These are phyloP conservation scores for Fusarium zealandicum DNA, from an alignment of 2,329 filamentous ascomycete species.

Conservation along the genomic window DNA sequence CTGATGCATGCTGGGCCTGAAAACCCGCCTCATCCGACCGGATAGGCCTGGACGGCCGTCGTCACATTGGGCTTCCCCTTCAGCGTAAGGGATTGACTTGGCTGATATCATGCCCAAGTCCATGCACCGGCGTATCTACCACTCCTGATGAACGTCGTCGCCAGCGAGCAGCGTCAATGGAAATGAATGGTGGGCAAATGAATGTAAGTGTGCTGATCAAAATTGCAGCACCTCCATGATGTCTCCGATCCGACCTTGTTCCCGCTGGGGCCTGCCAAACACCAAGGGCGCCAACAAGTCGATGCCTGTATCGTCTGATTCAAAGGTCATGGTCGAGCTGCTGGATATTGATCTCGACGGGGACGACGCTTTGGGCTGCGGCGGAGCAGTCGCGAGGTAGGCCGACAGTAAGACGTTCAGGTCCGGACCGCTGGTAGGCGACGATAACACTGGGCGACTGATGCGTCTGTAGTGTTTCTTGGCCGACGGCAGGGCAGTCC, in stretches of 20 bases:
- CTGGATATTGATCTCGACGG: slow-evolving; percentile 30
- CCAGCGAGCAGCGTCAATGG: too few species aligned
- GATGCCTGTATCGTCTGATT: slow-evolving; percentile 24
- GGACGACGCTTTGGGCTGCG: slow-evolving; percentile 20
- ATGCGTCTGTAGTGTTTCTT: slow-evolving; percentile 33
- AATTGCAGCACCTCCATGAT: slow-evolving; percentile 33
- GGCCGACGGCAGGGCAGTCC: slow-evolving; percentile 25
- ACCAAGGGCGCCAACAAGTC: slow-evolving; percentile 30
- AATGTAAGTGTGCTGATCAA: too few species aligned
- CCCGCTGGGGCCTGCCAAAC: slow-evolving; percentile 30
- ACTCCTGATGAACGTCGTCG: too few species aligned
- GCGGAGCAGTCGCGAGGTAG: slow-evolving; percentile 26
- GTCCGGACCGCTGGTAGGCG: slow-evolving; percentile 23
- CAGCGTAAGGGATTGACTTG: too few species aligned
- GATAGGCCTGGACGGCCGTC: too few species aligned
- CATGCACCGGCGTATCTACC: too few species aligned
- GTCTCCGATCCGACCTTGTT: slow-evolving; percentile 29
- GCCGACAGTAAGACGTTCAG: slow-evolving; percentile 31
- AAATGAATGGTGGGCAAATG: too few species aligned
- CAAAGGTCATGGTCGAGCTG: slow-evolving; percentile 32
- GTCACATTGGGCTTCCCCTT: too few species aligned
- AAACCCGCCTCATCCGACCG: too few species aligned
- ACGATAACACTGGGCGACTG: slow-evolving; percentile 33
- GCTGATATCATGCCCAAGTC: too few species aligned
- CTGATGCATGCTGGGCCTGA: too few species aligned